Evolutionary conservation across 306 rosid species (phyloP), one percentile per base, ranked within the genome.

Genomic region (Malus domestica): DNA sequence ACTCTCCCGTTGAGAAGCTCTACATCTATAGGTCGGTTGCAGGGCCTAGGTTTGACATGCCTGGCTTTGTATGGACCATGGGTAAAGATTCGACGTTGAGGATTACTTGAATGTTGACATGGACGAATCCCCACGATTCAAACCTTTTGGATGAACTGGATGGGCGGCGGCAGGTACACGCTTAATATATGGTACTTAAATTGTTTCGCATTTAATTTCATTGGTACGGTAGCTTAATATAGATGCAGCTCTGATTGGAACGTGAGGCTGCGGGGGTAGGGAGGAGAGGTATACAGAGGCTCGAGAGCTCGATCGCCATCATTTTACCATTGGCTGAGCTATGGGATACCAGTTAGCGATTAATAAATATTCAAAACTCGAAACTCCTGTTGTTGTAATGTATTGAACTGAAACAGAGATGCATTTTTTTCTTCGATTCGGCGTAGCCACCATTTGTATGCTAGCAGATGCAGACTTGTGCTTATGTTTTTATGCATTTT

Each of bases 21-120:
- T 95, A 95, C 58, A 74, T 92, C 30, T 95, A 92, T 80, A 87
- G 99, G 83, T 88, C 90, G 0, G 62, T 92, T 10, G 85, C 99
- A 1, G 99, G 99, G 76, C 86, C 89, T 19, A 91, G 99, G 87
- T 22, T 59, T 69, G 99, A 95, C 86, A 92, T 88, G 97, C 97
- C 96, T 58, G 87, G 80, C 61, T 95, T 84, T 74, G 90, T 95
- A 15, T 90, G 97, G 99, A 89, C 86, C 64, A 88, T 90, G 96
- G 83, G 84, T 52, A 88, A 80, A 52, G 89, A 89, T 73, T 86
- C 96, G 72, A 86, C 84, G 27, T 18, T 76, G 71, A 79, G 65
- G 78, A 65, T 86, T 59, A 80, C 90, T 74, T 94, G 89, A 90
- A 68, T 51, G 23, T 10, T 27, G 70, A 42, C 40, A 62, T 4